Evolutionary conservation across 371 early-diverging fungal species (phyloP).

Genomic region (Actinomucor elegans): DNA sequence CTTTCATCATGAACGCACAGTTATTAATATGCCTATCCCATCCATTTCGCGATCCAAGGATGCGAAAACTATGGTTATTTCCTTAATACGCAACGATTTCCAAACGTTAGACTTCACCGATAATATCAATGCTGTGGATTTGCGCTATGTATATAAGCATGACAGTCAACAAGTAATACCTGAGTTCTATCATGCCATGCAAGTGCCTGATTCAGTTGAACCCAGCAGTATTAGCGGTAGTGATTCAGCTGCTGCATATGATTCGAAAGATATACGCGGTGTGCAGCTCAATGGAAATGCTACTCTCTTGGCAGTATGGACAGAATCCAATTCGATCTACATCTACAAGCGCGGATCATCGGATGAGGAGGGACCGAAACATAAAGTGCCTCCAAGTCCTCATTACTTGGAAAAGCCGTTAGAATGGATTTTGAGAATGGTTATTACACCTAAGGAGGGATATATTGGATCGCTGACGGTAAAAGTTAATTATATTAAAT

Average conservation of each 20-base stretch:
- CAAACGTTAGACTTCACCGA: slow-evolving; percentile 38
- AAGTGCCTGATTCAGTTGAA: slow-evolving; percentile 7
- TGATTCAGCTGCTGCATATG: neutral
- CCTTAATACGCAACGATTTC: slow-evolving; percentile 27
- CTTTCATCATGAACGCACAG: slow-evolving; percentile 36
- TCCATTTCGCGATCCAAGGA: slow-evolving; percentile 28
- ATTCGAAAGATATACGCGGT: slow-evolving; percentile 26
- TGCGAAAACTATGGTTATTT: slow-evolving; percentile 32
- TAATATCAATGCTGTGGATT: slow-evolving; percentile 15
- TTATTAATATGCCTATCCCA: slow-evolving; percentile 29
- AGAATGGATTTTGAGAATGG: slow-evolving; percentile 26
- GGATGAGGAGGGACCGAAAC: slow-evolving; percentile 5
- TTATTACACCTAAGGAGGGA: slow-evolving; percentile 22
- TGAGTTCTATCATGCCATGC: slow-evolving; percentile 29
- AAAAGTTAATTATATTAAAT: neutral
- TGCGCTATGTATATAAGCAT: slow-evolving; percentile 18
- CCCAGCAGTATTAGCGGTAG: slow-evolving; percentile 23
- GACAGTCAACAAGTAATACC: slow-evolving; percentile 9
- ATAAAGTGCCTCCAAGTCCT: too few relatives aligned
- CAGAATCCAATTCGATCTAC: slow-evolving; percentile 30
- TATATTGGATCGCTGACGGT: slow-evolving; percentile 8
- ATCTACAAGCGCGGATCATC: slow-evolving; percentile 35
- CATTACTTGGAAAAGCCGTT: slow-evolving; percentile 15
- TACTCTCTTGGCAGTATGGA: slow-evolving; percentile 41
- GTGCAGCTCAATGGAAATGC: slow-evolving; percentile 30